Conservation (phyloP, 2,329 filamentous ascomycete genomes). For the Pseudogymnoascus sp. region DNA sequence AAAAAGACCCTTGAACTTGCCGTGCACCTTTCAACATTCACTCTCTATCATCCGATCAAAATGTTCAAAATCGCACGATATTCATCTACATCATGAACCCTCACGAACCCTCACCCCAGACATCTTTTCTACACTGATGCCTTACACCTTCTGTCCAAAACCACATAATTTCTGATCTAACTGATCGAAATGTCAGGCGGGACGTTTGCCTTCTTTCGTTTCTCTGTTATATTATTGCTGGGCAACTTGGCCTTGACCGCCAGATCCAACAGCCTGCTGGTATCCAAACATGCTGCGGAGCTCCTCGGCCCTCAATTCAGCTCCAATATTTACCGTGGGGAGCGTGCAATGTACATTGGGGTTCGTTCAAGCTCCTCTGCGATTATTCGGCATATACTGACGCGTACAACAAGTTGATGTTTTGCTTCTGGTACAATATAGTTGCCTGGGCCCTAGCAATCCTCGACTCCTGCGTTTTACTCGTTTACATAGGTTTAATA, state of each 20-base stretch:
- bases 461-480: background rate
- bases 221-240: background rate
- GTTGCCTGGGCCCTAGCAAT: background rate
- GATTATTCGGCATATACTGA: background rate
- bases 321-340: background rate
- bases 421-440: background rate
- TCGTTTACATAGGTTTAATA: background rate
- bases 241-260: background rate
- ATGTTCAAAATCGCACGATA: background rate
- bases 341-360: background rate
- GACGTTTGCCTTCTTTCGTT: background rate
- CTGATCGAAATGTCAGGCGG: background rate
- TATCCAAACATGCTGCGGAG: background rate
- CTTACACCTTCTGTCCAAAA: background rate
- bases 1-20: background rate
- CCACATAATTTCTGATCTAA: background rate
- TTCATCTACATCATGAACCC: background rate
- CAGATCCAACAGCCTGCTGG: background rate
- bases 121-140: background rate
- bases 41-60: background rate
- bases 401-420: background rate
- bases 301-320: background rate
- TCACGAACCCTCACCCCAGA: background rate
- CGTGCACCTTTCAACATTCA: background rate
- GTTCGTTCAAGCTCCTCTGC: background rate